Evolutionary conservation across 163 green algal genomes (phyloP).

Genomic region (Scenedesmus sp.): DNA sequence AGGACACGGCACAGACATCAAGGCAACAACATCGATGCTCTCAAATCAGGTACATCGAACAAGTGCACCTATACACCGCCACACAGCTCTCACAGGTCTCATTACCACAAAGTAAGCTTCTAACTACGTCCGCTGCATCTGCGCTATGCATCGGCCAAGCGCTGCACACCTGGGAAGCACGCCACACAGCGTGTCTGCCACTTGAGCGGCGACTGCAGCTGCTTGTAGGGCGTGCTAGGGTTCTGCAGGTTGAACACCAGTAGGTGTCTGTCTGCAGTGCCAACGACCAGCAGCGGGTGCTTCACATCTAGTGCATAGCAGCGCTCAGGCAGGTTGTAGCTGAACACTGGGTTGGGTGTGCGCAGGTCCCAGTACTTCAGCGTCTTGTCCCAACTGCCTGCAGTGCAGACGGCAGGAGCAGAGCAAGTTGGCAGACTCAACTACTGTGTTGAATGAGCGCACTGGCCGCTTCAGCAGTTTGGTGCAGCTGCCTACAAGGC

Average conservation of each 20-base stretch:
- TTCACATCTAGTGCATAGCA: conserved; percentile 93
- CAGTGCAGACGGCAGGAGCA: not conserved
- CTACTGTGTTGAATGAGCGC: not conserved
- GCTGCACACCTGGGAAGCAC: conserved; percentile 79
- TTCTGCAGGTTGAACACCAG: conserved; percentile 90
- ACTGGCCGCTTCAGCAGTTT: no score
- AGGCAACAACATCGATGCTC: no score
- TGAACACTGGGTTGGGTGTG: conserved; percentile 64
- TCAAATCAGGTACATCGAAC: no score
- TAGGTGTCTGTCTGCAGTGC: conserved; percentile 91
- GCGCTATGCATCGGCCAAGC: not conserved
- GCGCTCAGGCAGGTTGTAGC: conserved; percentile 83
- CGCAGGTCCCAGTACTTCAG: conserved; percentile 93
- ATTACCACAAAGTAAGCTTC: no score
- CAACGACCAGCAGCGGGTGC: conserved; percentile 92
- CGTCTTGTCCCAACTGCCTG: conserved; percentile 95
- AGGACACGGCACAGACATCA: not conserved
- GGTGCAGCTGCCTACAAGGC: no score
- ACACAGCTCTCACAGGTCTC: no score
- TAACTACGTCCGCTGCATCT: no score
- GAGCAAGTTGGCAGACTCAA: not conserved
- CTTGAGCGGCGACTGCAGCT: conserved; percentile 79
- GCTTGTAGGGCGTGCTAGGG: conserved; percentile 59
- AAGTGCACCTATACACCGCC: no score
- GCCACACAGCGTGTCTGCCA: conserved; percentile 91